phyloP scores from a whole-genome alignment of 345 rosid genomes.

The Murraya paniculata region DNA sequence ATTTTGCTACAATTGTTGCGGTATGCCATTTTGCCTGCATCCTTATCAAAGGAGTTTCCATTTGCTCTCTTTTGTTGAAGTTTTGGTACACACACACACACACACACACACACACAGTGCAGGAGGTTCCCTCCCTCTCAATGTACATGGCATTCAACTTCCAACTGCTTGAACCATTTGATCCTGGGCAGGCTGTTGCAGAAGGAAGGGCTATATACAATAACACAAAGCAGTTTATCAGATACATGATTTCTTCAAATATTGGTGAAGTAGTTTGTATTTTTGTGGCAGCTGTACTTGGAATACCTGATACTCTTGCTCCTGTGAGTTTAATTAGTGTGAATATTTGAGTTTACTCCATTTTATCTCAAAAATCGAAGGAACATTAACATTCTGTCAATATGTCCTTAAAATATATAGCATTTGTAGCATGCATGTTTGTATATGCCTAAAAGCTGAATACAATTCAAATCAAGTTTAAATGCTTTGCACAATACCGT shows the following conservation, averaged over 20 bases:
- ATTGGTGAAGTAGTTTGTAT: slow-evolving; percentile 99
- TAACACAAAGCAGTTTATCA: slow-evolving; percentile 95
- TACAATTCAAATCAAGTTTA: background rate
- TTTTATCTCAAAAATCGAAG: background rate
- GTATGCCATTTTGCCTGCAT: slow-evolving; percentile 39
- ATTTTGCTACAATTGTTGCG: slow-evolving; percentile 96
- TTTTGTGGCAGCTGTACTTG: slow-evolving; percentile 98
- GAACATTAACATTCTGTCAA: background rate
- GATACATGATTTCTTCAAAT: slow-evolving; percentile 99
- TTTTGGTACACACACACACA: background rate
- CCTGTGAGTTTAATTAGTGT: slow-evolving; percentile 68
- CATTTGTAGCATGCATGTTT: background rate
- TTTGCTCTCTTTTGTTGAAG: background rate
- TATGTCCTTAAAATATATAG: background rate
- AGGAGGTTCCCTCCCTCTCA: background rate
- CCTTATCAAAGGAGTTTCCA: slow-evolving; percentile 3
- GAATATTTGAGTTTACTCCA: slow-evolving; percentile 2
- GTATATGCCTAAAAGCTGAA: background rate
- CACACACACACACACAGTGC: background rate
- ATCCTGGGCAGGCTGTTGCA: slow-evolving; percentile 82
- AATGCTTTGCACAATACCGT: background rate
- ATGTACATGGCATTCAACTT: background rate
- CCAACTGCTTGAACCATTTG: slow-evolving; percentile 18
- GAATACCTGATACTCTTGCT: slow-evolving; percentile 97
- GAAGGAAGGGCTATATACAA: slow-evolving; percentile 99